A percentile compares a stretch with the other conserved stretches of the same genome.
Evolutionary conservation across 352 stramenopile species (phyloP).

Genomic region (Phytophthora foliorum): DNA sequence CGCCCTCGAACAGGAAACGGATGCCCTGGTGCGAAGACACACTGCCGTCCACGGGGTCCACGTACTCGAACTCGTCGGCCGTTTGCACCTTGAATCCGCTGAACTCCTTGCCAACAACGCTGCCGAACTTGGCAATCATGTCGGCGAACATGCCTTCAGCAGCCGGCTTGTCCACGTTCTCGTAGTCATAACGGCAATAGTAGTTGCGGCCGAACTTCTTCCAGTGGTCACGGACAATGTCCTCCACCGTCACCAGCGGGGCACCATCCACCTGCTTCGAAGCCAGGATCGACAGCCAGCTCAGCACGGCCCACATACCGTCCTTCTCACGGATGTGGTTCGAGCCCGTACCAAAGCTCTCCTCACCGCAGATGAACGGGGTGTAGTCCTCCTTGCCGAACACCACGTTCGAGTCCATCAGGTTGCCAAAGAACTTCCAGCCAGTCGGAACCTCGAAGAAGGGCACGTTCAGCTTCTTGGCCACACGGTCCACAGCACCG

Average conservation of each 20-base stretch:
- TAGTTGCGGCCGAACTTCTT: constrained; percentile 98
- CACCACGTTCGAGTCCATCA: constrained; percentile 98
- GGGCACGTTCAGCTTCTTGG: constrained; percentile 94
- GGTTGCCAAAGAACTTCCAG: constrained; percentile 99
- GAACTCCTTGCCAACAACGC: constrained; percentile 70
- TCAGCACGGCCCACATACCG: constrained; percentile 98
- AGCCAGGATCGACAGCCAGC: constrained; percentile 99
- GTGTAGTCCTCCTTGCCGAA: constrained; percentile 98
- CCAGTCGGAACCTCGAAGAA: constrained; percentile 99
- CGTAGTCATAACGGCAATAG: constrained; percentile 99
- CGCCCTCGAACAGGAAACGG: constrained; percentile 96
- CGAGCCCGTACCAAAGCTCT: constrained; percentile 98
- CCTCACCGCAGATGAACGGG: constrained; percentile 99
- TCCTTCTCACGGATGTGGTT: constrained; percentile 99
- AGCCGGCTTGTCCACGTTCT: constrained; percentile 95
- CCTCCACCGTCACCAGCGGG: constrained; percentile 95
- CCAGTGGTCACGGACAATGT: constrained; percentile 98
- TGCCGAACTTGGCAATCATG: constrained; percentile 74
- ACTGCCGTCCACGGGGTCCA: constrained; percentile 98
- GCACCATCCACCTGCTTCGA: constrained; percentile 87
- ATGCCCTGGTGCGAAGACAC: constrained; percentile 97
- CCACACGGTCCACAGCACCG: constrained; percentile 97
- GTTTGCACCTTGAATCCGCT: constrained; percentile 86
- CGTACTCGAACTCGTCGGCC: constrained; percentile 99
- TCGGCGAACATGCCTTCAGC: constrained; percentile 81